Base-by-base conservation (phyloP, 73 alveolate species). In the Durusdinium trenchii region DNA sequence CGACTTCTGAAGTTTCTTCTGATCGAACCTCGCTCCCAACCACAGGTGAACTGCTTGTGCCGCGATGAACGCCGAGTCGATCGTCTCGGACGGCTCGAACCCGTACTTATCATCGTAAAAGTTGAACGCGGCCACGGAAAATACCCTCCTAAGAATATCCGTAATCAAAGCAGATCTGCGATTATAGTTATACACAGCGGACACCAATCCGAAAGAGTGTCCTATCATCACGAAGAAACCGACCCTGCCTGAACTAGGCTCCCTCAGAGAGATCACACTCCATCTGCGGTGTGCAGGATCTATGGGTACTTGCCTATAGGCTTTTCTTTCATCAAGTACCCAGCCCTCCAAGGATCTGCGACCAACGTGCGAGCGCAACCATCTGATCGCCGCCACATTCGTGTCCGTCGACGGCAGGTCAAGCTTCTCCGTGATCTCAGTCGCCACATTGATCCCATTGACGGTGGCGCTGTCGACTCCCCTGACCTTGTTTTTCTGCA, bases 201-300 rank as follows among this genome's bases (percentile, higher is more conserved):
- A n/a, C 86, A 42, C 54, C 50, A 75, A 35, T 6, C 86, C 86
- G 54, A 75, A 75, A 12, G 57, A 75, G 86, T 75, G 86, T 30
- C 86, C 86, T 23, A 75, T 42, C 86, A 75, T 75, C 32, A 75
- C 86, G 54, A 75, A 75, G 54, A 75, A 75, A 42, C 43, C 86
- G 14, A 42, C 57, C 54, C n/a, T 10, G 26, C 32, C 86, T 4
- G 57, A 36, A 23, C 57, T 14, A n/a, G 86, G 86, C 10, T 42
- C 50, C 52, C 12, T 75, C 86, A 75, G n/a, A 4, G 52, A 50
- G 54, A 75, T 40, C 57, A 75, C 50, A 35, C 54, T 75, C 16
- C 9, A 75, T 14, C 30, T 9, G 7, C 52, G 86, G 30, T 75
- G 86, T 32, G 7, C 86, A 14, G 86, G 86, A 50, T 6, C 32